These are phyloP conservation scores for Sugiyamaella lignohabitans DNA, from an alignment of 805 yeast species.

Conservation along the genomic window DNA sequence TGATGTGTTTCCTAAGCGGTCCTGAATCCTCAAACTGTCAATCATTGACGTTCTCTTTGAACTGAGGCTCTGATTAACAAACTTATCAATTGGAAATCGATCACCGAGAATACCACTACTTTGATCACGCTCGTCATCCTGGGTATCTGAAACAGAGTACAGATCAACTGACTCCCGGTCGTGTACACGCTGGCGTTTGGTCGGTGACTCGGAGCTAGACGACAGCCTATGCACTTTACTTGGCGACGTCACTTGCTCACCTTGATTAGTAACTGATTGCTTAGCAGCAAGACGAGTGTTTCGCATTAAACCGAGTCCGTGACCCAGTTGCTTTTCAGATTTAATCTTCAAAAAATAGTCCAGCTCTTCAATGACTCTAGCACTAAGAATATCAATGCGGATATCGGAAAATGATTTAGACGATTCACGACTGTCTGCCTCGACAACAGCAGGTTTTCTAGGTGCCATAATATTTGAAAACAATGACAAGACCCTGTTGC, in stretches of 20 bases:
- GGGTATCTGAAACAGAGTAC: neutral
- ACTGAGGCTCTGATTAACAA: neutral
- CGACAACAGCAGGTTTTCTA: neutral
- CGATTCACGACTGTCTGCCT: conserved; percentile 10
- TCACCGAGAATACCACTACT: no score
- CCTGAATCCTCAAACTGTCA: conserved; percentile 16
- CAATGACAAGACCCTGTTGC: neutral
- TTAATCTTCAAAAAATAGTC: conserved; percentile 16
- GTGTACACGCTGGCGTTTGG: conserved; percentile 8
- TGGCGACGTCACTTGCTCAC: no score
- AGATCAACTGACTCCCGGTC: neutral
- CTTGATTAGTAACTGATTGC: neutral
- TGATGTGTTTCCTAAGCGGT: conserved; percentile 14
- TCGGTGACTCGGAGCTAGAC: conserved; percentile 8
- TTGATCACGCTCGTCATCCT: neutral
- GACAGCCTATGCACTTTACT: neutral
- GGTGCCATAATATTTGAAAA: neutral
- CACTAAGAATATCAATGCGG: conserved; percentile 26
- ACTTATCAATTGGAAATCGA: neutral
- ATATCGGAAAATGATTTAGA: no score
- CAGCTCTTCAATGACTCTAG: conserved; percentile 29
- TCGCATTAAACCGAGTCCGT: no score
- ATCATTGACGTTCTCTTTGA: conserved; percentile 9
- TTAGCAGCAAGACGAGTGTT: neutral
- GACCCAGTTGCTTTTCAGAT: neutral